Percentiles rank a stretch among this genome's conserved stretches.
Evolutionary conservation across 1,139 yeast species (phyloP).

Genomic region (Debaryomyces psychrophilus): DNA sequence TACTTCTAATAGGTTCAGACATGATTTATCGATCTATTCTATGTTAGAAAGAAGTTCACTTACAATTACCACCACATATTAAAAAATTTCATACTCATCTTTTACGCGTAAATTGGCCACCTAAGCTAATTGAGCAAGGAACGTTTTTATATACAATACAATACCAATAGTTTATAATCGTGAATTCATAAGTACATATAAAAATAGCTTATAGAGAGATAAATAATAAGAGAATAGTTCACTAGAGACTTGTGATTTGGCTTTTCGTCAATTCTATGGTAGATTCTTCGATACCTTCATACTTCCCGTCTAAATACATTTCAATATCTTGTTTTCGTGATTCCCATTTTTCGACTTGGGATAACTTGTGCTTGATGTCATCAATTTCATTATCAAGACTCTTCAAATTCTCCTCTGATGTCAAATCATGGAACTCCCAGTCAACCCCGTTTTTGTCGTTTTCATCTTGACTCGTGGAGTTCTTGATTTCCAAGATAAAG

Average conservation of each 20-base stretch:
- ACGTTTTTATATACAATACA: conserved; percentile 7
- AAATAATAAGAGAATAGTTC: neutral
- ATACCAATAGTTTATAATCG: neutral
- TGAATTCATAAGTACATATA: conserved; percentile 4
- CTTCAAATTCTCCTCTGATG: conserved; percentile 60
- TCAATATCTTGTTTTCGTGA: conserved; percentile 49
- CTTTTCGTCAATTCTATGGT: conserved; percentile 10
- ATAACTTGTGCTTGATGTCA: conserved; percentile 57
- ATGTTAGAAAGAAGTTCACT: neutral
- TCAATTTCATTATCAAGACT: conserved; percentile 69
- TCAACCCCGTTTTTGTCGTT: conserved; percentile 19
- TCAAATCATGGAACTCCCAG: conserved; percentile 53
- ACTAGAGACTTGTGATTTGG: conserved; percentile 1
- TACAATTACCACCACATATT: neutral
- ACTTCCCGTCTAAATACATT: conserved; percentile 44
- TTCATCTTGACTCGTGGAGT: conserved; percentile 35
- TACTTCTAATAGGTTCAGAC: conserved; percentile 72
- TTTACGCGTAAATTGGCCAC: conserved; percentile 12
- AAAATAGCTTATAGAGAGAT: neutral
- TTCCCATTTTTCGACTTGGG: conserved; percentile 56
- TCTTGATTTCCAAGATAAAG: conserved; percentile 65
- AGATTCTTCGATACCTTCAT: conserved; percentile 19
- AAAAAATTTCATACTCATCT: conserved; percentile 10
- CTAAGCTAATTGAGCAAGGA: neutral
- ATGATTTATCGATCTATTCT: conserved; percentile 28